phyloP scores from a whole-genome alignment of 352 stramenopile species.

The Phytophthora megakarya region DNA sequence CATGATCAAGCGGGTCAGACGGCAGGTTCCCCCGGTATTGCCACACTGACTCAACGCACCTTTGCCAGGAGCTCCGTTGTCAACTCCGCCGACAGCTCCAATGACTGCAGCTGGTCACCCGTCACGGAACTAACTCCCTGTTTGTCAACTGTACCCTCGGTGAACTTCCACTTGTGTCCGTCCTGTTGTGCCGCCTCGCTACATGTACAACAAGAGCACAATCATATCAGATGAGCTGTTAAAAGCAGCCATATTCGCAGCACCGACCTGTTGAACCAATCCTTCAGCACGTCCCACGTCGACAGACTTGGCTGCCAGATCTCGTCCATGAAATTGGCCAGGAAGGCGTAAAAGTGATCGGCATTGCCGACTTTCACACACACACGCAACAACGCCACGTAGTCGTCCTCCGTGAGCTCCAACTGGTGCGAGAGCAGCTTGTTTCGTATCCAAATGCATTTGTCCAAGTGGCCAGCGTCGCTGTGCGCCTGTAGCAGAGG shows the following conservation, averaged over 20 bases:
- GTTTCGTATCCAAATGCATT: slow-evolving; percentile 60
- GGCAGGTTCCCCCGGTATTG: not conserved
- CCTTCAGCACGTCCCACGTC: slow-evolving; percentile 69
- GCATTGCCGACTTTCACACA: slow-evolving; percentile 46
- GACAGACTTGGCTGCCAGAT: slow-evolving; percentile 51
- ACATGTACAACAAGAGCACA: not conserved
- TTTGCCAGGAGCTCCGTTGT: slow-evolving; percentile 62
- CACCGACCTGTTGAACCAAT: slow-evolving; percentile 71
- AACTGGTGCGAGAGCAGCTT: slow-evolving; percentile 53
- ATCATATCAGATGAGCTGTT: slow-evolving; percentile 18
- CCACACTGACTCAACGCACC: slow-evolving; percentile 34
- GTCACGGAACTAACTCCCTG: slow-evolving; percentile 65
- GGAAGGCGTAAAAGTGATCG: slow-evolving; percentile 57
- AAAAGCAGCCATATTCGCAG: too few relatives aligned
- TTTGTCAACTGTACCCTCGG: slow-evolving; percentile 54
- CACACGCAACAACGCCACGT: slow-evolving; percentile 57
- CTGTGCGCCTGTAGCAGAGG: slow-evolving; percentile 70
- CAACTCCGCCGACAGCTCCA: slow-evolving; percentile 61
- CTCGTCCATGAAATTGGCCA: slow-evolving; percentile 65
- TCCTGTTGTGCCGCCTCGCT: slow-evolving; percentile 71
- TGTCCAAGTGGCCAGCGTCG: slow-evolving; percentile 52
- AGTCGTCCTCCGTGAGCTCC: slow-evolving; percentile 68
- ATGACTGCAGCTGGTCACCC: slow-evolving; percentile 62
- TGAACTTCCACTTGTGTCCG: slow-evolving; percentile 59
- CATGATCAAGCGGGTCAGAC: slow-evolving; percentile 18